Base-by-base conservation (phyloP, 2,329 filamentous ascomycete species). In the Proliferodiscus dingleyae region DNA sequence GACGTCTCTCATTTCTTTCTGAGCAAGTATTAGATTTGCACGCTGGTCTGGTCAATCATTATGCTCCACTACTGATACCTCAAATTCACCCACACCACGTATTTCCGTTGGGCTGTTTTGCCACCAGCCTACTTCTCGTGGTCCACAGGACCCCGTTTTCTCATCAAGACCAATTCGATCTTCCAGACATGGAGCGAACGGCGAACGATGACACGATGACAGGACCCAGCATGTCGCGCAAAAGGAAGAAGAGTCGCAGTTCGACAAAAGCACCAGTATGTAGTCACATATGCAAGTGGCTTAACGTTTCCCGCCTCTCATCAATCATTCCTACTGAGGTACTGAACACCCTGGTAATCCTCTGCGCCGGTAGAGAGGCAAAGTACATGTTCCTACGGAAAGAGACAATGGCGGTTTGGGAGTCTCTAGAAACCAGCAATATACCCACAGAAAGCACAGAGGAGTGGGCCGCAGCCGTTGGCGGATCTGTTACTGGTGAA, bases 401-500 rank as follows among this genome's bases (percentile, higher is more conserved):
- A 13, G 21, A 32, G 16, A 23, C 33, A 8, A 24, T 36, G 33
- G 37, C 13, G n/a, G 19, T 18, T 10, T 34, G 32, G 32, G 6
- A 5, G 2, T 16, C 6, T 34, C 16, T 16, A 8, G 10, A 18
- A 28, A 13, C 24, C 16, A 10, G 26, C n/a, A 41, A 21, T 19
- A 41, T 30, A 19, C 37, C 32, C 21, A 28, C 4, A 30, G 21
- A 11, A 10, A n/a, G 18, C 8, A 19, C 34, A 15, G 34, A 37
- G 4, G 34, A 37, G 16, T 54, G 51, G 51, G 49, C 53, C 16
- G 41, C 46, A 3, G n/a, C 21, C 18, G 43, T 56, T 34, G 53
- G 51, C 15, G 51, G 53, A 9, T 29, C 34, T 23, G 28, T 43
- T 23, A 43, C 30, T 13, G 49, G 50, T 26, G 41, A 38, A 16